A percentile compares a stretch with the other conserved stretches of the same genome.
Evolutionary conservation across 805 yeast species (phyloP).

Genomic region (Metschnikowia colocasiae): DNA sequence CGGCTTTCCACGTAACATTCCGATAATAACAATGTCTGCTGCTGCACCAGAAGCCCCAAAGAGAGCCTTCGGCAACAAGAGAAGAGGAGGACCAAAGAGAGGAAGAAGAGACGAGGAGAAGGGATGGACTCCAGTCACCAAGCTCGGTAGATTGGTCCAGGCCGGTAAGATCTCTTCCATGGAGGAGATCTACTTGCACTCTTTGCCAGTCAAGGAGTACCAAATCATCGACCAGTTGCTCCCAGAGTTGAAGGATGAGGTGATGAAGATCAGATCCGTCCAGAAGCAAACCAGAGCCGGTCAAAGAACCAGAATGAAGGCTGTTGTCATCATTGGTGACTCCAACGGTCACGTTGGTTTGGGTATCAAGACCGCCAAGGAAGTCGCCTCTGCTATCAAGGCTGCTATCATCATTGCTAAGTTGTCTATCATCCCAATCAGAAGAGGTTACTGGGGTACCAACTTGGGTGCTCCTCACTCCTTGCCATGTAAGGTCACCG

Average conservation of each 20-base stretch:
- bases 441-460: slow-evolving; percentile 99
- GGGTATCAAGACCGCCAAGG: slow-evolving; percentile 99
- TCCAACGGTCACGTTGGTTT: slow-evolving; percentile 99
- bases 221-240: slow-evolving; percentile 96
- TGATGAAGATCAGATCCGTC: slow-evolving; percentile 99
- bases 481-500: slow-evolving; percentile 94
- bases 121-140: slow-evolving; percentile 99
- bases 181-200: slow-evolving; percentile 99
- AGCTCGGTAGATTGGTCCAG: slow-evolving; percentile 99
- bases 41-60: slow-evolving; percentile 38
- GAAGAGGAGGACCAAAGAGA: slow-evolving; percentile 44
- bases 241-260: slow-evolving; percentile 96
- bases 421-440: slow-evolving; percentile 97
- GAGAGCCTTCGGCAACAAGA: slow-evolving; percentile 58
- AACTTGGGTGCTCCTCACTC: slow-evolving; percentile 99
- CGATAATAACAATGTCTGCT: slow-evolving; percentile 52
- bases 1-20: slow-evolving; percentile 73
- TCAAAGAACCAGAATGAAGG: slow-evolving; percentile 99
- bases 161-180: slow-evolving; percentile 95
- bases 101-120: slow-evolving; percentile 88
- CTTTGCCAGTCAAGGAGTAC: slow-evolving; percentile 99
- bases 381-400: slow-evolving; percentile 99
- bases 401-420: slow-evolving; percentile 99
- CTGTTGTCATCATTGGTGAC: slow-evolving; percentile 99
- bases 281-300: slow-evolving; percentile 99